Conservation (phyloP, 2,329 filamentous ascomycete species). For the Lecanoromycetidae sp. region DNA sequence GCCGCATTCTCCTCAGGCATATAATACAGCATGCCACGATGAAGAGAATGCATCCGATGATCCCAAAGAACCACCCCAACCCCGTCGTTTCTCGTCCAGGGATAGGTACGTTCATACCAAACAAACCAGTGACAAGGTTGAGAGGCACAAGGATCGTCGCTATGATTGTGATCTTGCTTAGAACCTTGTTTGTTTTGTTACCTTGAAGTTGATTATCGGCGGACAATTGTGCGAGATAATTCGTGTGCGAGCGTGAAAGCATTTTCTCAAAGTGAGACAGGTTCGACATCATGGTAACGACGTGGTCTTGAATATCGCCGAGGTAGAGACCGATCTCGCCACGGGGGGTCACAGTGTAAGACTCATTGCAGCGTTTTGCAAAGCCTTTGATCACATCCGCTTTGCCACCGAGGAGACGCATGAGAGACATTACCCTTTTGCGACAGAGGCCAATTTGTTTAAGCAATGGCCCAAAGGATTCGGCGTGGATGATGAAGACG, state of each 20-base stretch:
- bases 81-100: slow-evolving; percentile 29
- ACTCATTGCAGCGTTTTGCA: slow-evolving; percentile 96
- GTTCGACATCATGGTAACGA: slow-evolving; percentile 98
- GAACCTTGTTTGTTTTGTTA: slow-evolving; percentile 73
- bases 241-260: slow-evolving; percentile 82
- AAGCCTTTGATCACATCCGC: slow-evolving; percentile 97
- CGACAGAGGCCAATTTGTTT: slow-evolving; percentile 79
- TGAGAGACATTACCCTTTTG: slow-evolving; percentile 87
- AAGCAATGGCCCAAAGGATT: slow-evolving; percentile 79
- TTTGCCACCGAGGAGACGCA: slow-evolving; percentile 88
- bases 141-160: slow-evolving; percentile 93
- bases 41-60: slow-evolving; percentile 33
- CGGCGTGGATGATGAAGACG: slow-evolving; percentile 80
- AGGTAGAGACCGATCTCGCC: slow-evolving; percentile 96
- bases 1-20: slow-evolving; percentile 31
- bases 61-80: slow-evolving; percentile 39
- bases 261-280: slow-evolving; percentile 95
- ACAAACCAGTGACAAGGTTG: slow-evolving; percentile 65
- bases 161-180: slow-evolving; percentile 90
- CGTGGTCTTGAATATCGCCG: slow-evolving; percentile 96
- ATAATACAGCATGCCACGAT: slow-evolving; percentile 30
- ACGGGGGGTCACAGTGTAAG: slow-evolving; percentile 86
- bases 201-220: slow-evolving; percentile 85
- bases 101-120: slow-evolving; percentile 40
- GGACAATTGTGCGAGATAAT: slow-evolving; percentile 88